Evolutionary conservation across 2,329 filamentous ascomycete genomes (phyloP), one percentile per base, ranked within the genome.

Genomic region (Fusarium tuaranense): DNA sequence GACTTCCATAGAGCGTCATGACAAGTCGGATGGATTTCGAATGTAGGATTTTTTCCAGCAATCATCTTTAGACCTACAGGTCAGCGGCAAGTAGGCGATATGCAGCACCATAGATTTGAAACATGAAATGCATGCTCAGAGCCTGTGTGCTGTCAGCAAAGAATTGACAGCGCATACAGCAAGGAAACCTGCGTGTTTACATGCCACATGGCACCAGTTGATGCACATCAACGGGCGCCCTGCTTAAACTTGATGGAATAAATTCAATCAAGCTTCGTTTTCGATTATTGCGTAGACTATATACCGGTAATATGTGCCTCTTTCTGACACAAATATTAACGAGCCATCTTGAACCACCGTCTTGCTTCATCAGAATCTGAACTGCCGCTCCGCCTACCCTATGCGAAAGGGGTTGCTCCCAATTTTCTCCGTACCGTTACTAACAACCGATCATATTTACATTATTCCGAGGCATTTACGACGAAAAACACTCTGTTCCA

Each of bases 141-240:
- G 22, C 3, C 44, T 2, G 14, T 4, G 13, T 2, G 0, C 16
- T 25, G 1, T 16, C 3, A 48, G 22, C 0, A 39, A 25, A 9
- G 7, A 25, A 6, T 18, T 25, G 1, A 2, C 8, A 16, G 0
- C 22, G 14, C 8, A 7, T 7, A 10, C 4, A 10, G 8, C 0
- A 7, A 10, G 16, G 14, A 10, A 48, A 25, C 14, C 7, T 10
- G 2, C 3, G 20, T 25, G 20, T 4, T 22, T 2, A 16, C 14
- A 30, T 39, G 16, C 16, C 14, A 16, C 36, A 38, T 38, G 36
- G 7, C 38, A n/a, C 38, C 10, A 20, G n/a, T 7, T 44, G 5
- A 1, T n/a, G 4, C 0, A 20, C 1, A 4, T 46, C 3, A 22
- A 14, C 9, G 41, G 12, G 2, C 1, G 12, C 7, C 8, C 2